These are phyloP conservation scores for Blastobotrys niveus DNA, from an alignment of 1,139 yeast species.

Conservation along the genomic window DNA sequence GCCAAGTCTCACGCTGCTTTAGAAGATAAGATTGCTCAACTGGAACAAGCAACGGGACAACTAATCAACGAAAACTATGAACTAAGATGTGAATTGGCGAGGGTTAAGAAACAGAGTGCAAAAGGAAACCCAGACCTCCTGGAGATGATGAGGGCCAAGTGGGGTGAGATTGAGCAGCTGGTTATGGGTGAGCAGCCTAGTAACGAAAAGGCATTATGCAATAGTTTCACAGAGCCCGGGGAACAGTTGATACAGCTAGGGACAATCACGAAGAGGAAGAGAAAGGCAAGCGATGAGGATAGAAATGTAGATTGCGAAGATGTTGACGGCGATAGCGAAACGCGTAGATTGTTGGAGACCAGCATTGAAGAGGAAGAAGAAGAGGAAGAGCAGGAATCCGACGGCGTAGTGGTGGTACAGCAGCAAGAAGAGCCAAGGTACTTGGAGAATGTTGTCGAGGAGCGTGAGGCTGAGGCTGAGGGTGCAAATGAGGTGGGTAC, in stretches of 20 bases:
- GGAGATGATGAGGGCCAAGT: constrained; percentile 2
- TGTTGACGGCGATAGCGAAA: background rate
- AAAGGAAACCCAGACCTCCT: background rate
- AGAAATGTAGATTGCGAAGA: background rate
- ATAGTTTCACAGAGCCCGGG: background rate
- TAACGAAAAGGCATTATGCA: background rate
- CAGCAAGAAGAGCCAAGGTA: too few species aligned
- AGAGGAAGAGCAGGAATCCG: background rate
- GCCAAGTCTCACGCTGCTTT: constrained; percentile 27
- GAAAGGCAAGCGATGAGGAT: constrained; percentile 10
- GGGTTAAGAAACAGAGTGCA: constrained; percentile 13
- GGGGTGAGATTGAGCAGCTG: constrained; percentile 10
- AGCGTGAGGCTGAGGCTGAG: too few species aligned
- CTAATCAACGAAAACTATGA: constrained; percentile 25
- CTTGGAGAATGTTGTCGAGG: too few species aligned
- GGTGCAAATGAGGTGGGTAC: too few species aligned
- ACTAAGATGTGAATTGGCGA: constrained; percentile 22
- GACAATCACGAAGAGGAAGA: constrained; percentile 8
- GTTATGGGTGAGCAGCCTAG: constrained; percentile 1
- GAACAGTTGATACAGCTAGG: constrained; percentile 2
- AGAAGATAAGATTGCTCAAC: constrained; percentile 22
- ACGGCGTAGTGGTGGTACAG: too few species aligned
- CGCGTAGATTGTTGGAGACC: background rate
- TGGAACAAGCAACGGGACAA: constrained; percentile 22
- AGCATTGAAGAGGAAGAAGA: constrained; percentile 10